A percentile compares a stretch with the other conserved stretches of the same genome.
These are phyloP conservation scores for Trichoderma lentiforme DNA, from an alignment of 2,329 filamentous ascomycete species.

Conservation along the genomic window DNA sequence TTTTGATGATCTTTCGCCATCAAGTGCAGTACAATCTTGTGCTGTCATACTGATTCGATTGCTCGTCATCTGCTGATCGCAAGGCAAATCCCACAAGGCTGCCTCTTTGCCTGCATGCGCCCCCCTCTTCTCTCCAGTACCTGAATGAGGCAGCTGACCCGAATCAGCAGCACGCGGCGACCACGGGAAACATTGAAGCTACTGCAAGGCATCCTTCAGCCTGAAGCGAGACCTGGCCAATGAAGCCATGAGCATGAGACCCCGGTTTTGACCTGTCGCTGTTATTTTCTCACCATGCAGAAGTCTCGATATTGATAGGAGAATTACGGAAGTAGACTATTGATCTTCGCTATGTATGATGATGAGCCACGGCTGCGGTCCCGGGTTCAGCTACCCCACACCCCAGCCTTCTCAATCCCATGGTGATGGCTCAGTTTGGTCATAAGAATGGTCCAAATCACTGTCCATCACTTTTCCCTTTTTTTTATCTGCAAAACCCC, in stretches of 20 bases:
- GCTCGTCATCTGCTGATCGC: background rate
- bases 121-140: background rate
- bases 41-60: background rate
- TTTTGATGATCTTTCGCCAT: background rate
- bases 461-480: background rate
- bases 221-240: background rate
- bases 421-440: background rate
- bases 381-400: conserved; percentile 10
- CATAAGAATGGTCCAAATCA: background rate
- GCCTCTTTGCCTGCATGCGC: background rate
- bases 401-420: background rate
- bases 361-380: background rate
- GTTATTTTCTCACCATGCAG: background rate
- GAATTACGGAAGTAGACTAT: background rate
- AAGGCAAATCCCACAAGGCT: background rate
- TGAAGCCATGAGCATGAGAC: background rate
- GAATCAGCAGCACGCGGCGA: background rate
- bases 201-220: background rate
- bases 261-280: background rate
- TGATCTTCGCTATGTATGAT: background rate
- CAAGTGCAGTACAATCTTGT: background rate
- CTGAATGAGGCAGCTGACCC: conserved; percentile 1
- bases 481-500: background rate
- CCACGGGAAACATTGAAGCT: background rate
- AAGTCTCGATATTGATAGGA: background rate